These are phyloP conservation scores for Fibroporia radiculosa DNA, from an alignment of 768 basidiomycete genomes.

Conservation along the genomic window DNA sequence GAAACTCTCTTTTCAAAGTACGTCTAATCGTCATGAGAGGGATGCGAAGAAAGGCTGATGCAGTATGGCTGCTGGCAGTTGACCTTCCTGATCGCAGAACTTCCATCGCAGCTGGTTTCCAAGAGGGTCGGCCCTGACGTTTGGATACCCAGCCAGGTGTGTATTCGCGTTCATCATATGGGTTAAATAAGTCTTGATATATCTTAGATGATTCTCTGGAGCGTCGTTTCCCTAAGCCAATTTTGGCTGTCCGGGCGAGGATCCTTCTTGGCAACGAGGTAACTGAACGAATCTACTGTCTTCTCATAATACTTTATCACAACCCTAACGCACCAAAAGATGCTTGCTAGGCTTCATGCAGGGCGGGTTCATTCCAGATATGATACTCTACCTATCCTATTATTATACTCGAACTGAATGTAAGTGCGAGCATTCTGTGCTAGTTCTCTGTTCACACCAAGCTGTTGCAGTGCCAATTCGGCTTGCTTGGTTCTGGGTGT, in stretches of 20 bases:
- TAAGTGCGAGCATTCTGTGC: slow-evolving; percentile 20
- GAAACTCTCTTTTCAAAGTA: slow-evolving; percentile 50
- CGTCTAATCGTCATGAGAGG: slow-evolving; percentile 14
- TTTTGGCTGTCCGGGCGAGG: slow-evolving; percentile 48
- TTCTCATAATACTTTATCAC: slow-evolving; percentile 2
- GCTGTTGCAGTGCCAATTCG: slow-evolving; percentile 44
- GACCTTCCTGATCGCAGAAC: slow-evolving; percentile 35
- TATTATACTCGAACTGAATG: slow-evolving; percentile 54
- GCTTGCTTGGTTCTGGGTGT: slow-evolving; percentile 65
- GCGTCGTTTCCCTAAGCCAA: slow-evolving; percentile 46
- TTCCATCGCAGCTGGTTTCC: slow-evolving; percentile 61
- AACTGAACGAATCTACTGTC: not conserved
- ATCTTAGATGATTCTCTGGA: slow-evolving; percentile 47
- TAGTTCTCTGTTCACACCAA: not conserved
- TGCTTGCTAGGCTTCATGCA: slow-evolving; percentile 52
- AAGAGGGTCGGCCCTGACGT: slow-evolving; percentile 63
- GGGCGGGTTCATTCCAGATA: slow-evolving; percentile 59
- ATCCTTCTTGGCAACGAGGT: slow-evolving; percentile 50
- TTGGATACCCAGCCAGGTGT: slow-evolving; percentile 55
- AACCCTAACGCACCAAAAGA: slow-evolving; percentile 21
- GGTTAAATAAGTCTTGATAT: not conserved
- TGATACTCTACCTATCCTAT: slow-evolving; percentile 58
- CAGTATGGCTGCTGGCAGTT: slow-evolving; percentile 8
- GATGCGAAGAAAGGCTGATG: not conserved
- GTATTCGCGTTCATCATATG: not conserved